Base-by-base conservation (phyloP, 2,329 filamentous ascomycete genomes). In the Colletotrichum trifolii region DNA sequence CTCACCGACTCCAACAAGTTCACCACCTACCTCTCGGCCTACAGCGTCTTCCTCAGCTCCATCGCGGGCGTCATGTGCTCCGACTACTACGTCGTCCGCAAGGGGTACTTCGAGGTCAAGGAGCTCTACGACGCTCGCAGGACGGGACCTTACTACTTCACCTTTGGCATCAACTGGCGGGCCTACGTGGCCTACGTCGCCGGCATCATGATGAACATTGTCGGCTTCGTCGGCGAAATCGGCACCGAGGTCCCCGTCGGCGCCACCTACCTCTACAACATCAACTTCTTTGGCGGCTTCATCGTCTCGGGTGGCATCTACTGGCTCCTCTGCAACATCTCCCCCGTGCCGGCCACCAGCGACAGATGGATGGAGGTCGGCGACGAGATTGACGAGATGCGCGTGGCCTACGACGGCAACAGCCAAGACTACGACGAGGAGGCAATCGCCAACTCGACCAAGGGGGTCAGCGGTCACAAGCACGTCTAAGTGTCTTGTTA, bases 271-370 rank as follows among this genome's bases (percentile, higher is more conserved):
- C 88, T 97, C 65, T 97, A 97, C 82, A 92, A 94, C 69, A 73
- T 97, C 71, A 97, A 97, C 77, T 97, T 94, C 81, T 96, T 97
- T 75, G 86, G 86, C 47, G 94, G 94, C 0, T 94, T 97, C 74
- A 82, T 93, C 50, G 85, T 96, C 10, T 86, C 92, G 0, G 81
- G 81, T 0, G 73, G 68, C 0, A 78, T 89, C 8, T 97, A 97
- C 78, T 96, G 87, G 80, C 59, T 75, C 0, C 81, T 97, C 1
- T 94, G 90, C 75, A 85, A 80, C 63, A 39, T 94, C 34, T 91
- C 79, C 67, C 93, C 93, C 0, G 78, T 97, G 0, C 90, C 91
- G 0, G 93, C 91, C 1, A 89, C 85, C 5, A 94, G 91, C 73
- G 85, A 90, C 10, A 81, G 75, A 8, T 97, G 94, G 94, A 85